These are phyloP conservation scores for Rosellinia necatrix DNA, from an alignment of 2,329 filamentous ascomycete species.

Conservation along the genomic window DNA sequence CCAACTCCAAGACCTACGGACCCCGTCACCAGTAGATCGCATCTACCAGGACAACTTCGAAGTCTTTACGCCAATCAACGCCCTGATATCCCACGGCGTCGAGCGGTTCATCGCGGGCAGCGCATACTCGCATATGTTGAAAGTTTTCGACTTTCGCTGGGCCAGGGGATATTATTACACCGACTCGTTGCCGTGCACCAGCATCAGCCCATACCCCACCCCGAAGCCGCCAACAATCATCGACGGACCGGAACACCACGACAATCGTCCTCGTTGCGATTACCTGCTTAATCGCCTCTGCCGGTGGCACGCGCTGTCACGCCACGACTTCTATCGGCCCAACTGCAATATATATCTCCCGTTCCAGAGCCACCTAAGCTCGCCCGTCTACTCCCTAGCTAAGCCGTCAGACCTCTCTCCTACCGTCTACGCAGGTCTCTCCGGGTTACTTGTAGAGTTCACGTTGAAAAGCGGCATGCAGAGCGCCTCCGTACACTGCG, in stretches of 20 bases:
- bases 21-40: conserved; percentile 51
- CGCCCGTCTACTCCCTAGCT: conserved; percentile 52
- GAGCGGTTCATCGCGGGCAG: conserved; percentile 58
- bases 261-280: conserved; percentile 42
- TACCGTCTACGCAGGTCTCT: conserved; percentile 55
- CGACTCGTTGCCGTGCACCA: conserved; percentile 51
- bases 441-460: conserved; percentile 53
- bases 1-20: conserved; percentile 56
- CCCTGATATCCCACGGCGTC: conserved; percentile 54
- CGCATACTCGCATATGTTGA: conserved; percentile 49
- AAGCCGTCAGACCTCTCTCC: conserved; percentile 52
- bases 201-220: conserved; percentile 42
- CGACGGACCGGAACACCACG: conserved; percentile 24
- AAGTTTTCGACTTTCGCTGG: conserved; percentile 61
- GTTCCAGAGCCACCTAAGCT: conserved; percentile 21
- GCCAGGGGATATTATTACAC: conserved; percentile 54
- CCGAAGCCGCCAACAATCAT: conserved; percentile 37
- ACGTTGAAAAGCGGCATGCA: conserved; percentile 35
- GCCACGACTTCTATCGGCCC: conserved; percentile 51
- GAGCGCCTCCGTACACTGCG: not conserved
- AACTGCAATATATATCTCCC: conserved; percentile 55
- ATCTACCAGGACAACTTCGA: conserved; percentile 60
- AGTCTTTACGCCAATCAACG: conserved; percentile 50
- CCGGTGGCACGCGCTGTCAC: conserved; percentile 54
- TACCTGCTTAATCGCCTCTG: conserved; percentile 43